Evolutionary conservation across 257 asterid species (phyloP).

Genomic region (Verbena officinalis): DNA sequence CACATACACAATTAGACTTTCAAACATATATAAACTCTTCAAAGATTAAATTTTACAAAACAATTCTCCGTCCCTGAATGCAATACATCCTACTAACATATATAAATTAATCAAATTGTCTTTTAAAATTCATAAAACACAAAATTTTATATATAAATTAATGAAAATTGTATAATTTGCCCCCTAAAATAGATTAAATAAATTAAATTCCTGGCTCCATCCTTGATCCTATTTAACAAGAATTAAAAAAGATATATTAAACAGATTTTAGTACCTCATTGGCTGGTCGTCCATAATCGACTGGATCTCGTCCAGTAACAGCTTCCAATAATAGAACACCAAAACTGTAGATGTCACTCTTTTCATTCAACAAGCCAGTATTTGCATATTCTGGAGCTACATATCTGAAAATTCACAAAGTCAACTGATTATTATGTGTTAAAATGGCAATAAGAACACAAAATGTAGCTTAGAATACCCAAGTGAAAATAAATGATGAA

Average conservation of each 20-base stretch:
- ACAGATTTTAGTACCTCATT: slow-evolving; percentile 88
- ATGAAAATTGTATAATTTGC: no score
- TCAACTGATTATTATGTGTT: neutral
- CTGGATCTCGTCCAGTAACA: slow-evolving; percentile 94
- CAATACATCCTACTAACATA: no score
- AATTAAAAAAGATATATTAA: no score
- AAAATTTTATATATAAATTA: no score
- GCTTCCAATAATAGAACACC: slow-evolving; percentile 93
- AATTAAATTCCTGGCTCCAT: slow-evolving; percentile 8
- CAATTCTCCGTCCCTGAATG: no score
- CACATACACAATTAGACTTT: slow-evolving; percentile 21
- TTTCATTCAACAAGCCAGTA: slow-evolving; percentile 87
- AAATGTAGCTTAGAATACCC: neutral
- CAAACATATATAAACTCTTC: neutral
- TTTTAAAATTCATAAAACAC: no score
- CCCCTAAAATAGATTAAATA: neutral
- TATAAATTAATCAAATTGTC: no score
- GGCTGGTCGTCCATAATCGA: slow-evolving; percentile 90
- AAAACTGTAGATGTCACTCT: slow-evolving; percentile 90
- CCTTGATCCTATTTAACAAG: no score
- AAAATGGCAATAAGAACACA: neutral
- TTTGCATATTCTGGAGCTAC: slow-evolving; percentile 99
- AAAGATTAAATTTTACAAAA: no score
- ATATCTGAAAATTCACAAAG: slow-evolving; percentile 56
- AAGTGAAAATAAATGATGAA: slow-evolving; percentile 1